Evolutionary conservation across 1,139 yeast species (phyloP), one percentile per base, ranked within the genome.

Genomic region (Pichia sp.): DNA sequence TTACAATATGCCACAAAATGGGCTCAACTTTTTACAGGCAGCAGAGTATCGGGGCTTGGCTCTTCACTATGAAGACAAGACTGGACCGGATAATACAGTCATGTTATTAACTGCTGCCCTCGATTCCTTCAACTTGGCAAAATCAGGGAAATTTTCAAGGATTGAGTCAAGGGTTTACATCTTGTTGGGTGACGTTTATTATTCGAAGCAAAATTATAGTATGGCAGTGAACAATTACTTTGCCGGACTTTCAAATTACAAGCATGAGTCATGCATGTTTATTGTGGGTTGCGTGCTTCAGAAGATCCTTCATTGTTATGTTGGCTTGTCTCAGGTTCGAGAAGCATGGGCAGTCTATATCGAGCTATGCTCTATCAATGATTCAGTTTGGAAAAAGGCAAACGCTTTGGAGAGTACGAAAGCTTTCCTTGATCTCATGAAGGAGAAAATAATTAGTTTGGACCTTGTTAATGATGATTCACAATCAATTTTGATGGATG

Each of bases 111-210:
- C 71, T 30, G 68, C 70, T 43, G 67, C 77, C 4, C 66, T 74
- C 26, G 65, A 68, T 42, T 64, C 70, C 6, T 71, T 73, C 55
- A 68, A 70, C 45, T 67, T 67, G 40, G 71, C 73, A 11, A 69
- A 70, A 47, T 59, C 62, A 4, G 57, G 65, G 7, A 62, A 64
- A 47, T 71, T 71, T 62, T 64, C 61, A 55, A 62, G 80, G 57
- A 59, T 73, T 30, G 66, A 74, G 51, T 70, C 75, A 0, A 78
- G 74, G 60, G 67, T 80, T 4, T 73, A 76, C 60, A 81, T 75
- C 68, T 73, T 76, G 56, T 64, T 82, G 8, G 89, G 79, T 1
- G 81, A 80, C 53, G 77, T 75, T 52, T 72, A 75, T 60, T 72
- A 64, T 47, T 56, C 59, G 0, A 51, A 58, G 15, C 57, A 62